phyloP scores from a whole-genome alignment of 345 rosid genomes.

The Camelina laxa region DNA sequence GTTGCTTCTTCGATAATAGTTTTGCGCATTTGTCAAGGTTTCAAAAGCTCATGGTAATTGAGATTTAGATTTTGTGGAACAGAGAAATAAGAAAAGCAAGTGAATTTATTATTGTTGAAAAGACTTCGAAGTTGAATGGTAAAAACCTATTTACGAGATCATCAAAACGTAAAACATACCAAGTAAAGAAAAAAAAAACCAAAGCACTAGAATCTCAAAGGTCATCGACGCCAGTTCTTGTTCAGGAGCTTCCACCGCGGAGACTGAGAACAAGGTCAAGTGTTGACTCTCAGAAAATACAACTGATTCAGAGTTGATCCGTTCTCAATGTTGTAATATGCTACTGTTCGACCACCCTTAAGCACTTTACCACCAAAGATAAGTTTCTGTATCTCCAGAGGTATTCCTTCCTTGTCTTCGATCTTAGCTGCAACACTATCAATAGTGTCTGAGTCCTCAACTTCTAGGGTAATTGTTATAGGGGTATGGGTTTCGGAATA shows the following conservation, averaged over 20 bases:
- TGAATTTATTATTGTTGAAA: neutral
- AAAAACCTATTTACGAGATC: neutral
- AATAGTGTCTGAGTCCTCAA: neutral
- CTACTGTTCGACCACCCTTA: constrained; percentile 25
- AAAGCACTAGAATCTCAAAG: neutral
- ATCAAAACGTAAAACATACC: neutral
- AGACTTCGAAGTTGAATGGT: neutral
- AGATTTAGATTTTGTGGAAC: neutral
- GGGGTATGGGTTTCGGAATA: neutral
- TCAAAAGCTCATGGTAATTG: neutral
- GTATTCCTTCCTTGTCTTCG: constrained; percentile 12
- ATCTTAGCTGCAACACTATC: neutral
- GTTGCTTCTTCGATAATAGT: neutral
- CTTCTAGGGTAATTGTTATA: neutral
- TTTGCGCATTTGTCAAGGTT: neutral
- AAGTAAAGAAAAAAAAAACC: neutral
- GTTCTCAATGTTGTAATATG: constrained; percentile 33
- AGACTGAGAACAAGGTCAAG: constrained; percentile 33
- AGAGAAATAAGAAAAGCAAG: neutral
- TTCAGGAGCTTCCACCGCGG: neutral
- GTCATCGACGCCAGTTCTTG: neutral
- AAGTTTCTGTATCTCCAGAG: neutral
- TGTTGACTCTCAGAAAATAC: neutral
- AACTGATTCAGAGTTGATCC: constrained; percentile 14
- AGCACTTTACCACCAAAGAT: constrained; percentile 27